phyloP scores from a whole-genome alignment of 768 basidiomycete genomes.

The Cyclocybe aegerita region DNA sequence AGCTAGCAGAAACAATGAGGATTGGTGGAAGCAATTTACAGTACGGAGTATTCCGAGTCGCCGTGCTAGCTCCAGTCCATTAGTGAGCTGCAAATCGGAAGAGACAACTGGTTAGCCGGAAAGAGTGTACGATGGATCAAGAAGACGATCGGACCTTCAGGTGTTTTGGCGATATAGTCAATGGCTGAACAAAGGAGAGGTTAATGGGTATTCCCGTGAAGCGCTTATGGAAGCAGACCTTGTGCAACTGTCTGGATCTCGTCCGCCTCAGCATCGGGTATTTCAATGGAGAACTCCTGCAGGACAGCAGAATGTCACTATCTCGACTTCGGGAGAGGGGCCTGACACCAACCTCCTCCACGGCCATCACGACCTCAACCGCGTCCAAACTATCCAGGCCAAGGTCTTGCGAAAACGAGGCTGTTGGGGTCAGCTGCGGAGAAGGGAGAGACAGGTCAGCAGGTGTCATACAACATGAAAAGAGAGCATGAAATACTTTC shows the following conservation, averaged over 20 bases:
- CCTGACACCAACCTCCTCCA: slow-evolving; percentile 72
- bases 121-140: slow-evolving; percentile 5
- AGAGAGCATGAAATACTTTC: slow-evolving; percentile 47
- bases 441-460: not conserved
- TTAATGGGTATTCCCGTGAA: slow-evolving; percentile 17
- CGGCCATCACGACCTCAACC: slow-evolving; percentile 98
- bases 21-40: slow-evolving; percentile 36
- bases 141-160: slow-evolving; percentile 59
- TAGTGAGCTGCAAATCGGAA: slow-evolving; percentile 44
- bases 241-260: slow-evolving; percentile 89
- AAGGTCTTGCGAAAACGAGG: slow-evolving; percentile 79
- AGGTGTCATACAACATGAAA: not conserved
- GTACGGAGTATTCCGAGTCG: slow-evolving; percentile 34
- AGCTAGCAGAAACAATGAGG: slow-evolving; percentile 27
- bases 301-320: slow-evolving; percentile 4
- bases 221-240: slow-evolving; percentile 48
- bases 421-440: slow-evolving; percentile 58
- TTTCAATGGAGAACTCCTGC: slow-evolving; percentile 96
- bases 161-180: slow-evolving; percentile 92
- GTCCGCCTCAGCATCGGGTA: slow-evolving; percentile 96
- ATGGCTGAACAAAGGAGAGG: slow-evolving; percentile 57
- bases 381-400: slow-evolving; percentile 95
- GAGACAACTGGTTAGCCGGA: slow-evolving; percentile 16
- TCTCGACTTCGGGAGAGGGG: not conserved
- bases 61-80: slow-evolving; percentile 26